phyloP scores from a whole-genome alignment of 2,329 filamentous ascomycete genomes.

The Sclerotinia spermophila region DNA sequence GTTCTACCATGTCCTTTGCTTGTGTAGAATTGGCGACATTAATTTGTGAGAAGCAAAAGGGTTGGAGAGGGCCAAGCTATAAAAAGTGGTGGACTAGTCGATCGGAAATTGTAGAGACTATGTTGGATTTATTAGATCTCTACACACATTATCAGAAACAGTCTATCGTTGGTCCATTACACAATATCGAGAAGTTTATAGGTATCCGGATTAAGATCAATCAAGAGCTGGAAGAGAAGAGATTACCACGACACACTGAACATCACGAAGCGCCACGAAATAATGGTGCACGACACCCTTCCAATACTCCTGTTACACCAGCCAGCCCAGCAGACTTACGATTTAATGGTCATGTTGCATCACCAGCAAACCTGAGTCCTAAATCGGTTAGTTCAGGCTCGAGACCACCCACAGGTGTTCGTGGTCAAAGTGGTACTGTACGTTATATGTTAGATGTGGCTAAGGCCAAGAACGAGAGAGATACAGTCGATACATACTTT shows the following conservation, averaged over 20 bases:
- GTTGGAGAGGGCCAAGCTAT: constrained; percentile 47
- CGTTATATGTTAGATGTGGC: constrained; percentile 85
- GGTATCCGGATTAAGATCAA: constrained; percentile 84
- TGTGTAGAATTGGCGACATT: constrained; percentile 76
- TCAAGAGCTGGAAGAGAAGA: constrained; percentile 65
- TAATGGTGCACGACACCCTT: constrained; percentile 37
- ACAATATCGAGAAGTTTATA: constrained; percentile 76
- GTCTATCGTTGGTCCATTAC: constrained; percentile 69
- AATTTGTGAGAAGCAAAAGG: constrained; percentile 52
- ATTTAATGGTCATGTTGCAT: constrained; percentile 33
- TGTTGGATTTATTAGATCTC: constrained; percentile 86
- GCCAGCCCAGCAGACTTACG: constrained; percentile 36
- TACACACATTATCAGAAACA: constrained; percentile 79
- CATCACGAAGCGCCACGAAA: constrained; percentile 45
- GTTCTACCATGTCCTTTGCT: constrained; percentile 78
- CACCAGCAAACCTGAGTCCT: constrained; percentile 35
- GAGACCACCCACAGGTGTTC: constrained; percentile 26
- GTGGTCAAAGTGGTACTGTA: constrained; percentile 66
- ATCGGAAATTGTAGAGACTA: constrained; percentile 63
- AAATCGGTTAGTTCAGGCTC: constrained; percentile 32
- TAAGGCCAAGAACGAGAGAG: constrained; percentile 68
- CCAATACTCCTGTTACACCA: constrained; percentile 37
- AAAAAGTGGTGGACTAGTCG: constrained; percentile 47
- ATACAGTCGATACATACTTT: constrained; percentile 64
- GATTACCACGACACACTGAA: constrained; percentile 60